Base-by-base conservation (phyloP, 2,329 filamentous ascomycete genomes). In the Monosporascus sp. region DNA sequence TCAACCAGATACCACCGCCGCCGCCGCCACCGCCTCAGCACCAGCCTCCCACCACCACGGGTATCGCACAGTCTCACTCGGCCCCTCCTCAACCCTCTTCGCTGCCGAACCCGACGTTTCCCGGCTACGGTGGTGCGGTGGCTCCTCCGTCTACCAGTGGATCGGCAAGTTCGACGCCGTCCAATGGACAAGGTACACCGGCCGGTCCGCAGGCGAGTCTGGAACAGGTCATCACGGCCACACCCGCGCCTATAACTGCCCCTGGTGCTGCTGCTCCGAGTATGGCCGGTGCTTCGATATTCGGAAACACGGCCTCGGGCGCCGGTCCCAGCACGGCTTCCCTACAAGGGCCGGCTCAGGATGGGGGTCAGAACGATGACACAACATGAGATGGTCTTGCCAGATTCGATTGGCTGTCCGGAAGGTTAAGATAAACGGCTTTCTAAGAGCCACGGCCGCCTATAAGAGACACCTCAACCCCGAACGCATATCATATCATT, bases 311-410 rank as follows among this genome's bases (percentile, higher is more conserved):
- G n/a, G 49, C 46, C 37, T 39, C 54, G 8, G 20, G 50, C 17
- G 51, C 59, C 5, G 63, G 65, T 15, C 63, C 65, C 17, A 67
- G 62, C 41, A 66, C 64, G n/a, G 63, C 63, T 49, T 58, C 63
- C 3, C 61, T 67, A 58, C 62, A 62, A 48, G 59, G 54, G 15
- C 38, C 58, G 51, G 14, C 9, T 51, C 22, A 58, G 59, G 37
- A 41, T 6, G 47, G 8, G n/a, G 20, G 48, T 18, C n/a, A 27
- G 18, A 31, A 18, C 18, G 11, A 24, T 6, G 20, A 46, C n/a
- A 46, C 22, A n/a, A 46, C 43, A 14, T 46, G 43, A 46, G 38
- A 18, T 18, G 38, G 17, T 20, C 17, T 20, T 20, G 17, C 17
- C 18, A n/a, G 17, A 7, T 11, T 35, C 31, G 31, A 35, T 35